Evolutionary conservation across 805 yeast genomes (phyloP).

Genomic region (Ogataea parapolymorpha): DNA sequence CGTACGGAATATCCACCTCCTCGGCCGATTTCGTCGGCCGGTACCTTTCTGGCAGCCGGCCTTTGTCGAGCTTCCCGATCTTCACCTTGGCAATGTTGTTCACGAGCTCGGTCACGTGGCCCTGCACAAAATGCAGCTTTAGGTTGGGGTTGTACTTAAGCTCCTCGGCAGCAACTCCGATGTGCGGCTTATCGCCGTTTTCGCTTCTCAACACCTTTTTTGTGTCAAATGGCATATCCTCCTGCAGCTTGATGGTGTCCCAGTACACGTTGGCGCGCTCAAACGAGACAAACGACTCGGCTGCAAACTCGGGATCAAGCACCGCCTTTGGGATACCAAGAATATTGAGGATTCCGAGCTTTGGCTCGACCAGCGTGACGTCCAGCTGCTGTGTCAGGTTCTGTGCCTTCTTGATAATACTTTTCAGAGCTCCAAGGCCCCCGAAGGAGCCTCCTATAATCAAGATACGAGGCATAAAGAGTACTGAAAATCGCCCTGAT

Average conservation of each 20-base stretch:
- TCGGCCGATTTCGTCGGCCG: not conserved
- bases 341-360: constrained; percentile 39
- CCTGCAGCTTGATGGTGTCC: constrained; percentile 11
- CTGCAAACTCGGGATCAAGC: constrained; percentile 36
- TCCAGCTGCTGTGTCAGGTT: constrained; percentile 15
- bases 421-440: constrained; percentile 11
- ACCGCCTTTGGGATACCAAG: constrained; percentile 39
- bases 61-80: constrained; percentile 1
- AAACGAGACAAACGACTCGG: constrained; percentile 6
- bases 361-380: constrained; percentile 37
- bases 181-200: not conserved
- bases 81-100: constrained; percentile 3
- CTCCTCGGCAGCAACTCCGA: constrained; percentile 1
- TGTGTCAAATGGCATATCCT: not conserved
- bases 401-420: constrained; percentile 4
- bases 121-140: constrained; percentile 12
- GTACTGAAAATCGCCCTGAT: too few species aligned
- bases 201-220: constrained; percentile 6
- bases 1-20: constrained; percentile 33
- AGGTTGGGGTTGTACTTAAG: constrained; percentile 9
- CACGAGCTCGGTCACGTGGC: constrained; percentile 5
- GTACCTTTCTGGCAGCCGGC: constrained; percentile 2
- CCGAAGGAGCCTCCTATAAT: constrained; percentile 15
- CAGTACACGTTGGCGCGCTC: constrained; percentile 10
- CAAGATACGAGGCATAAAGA: constrained; percentile 8